These are phyloP conservation scores for Hymenoscyphus scutula DNA, from an alignment of 2,329 filamentous ascomycete species.

Conservation along the genomic window DNA sequence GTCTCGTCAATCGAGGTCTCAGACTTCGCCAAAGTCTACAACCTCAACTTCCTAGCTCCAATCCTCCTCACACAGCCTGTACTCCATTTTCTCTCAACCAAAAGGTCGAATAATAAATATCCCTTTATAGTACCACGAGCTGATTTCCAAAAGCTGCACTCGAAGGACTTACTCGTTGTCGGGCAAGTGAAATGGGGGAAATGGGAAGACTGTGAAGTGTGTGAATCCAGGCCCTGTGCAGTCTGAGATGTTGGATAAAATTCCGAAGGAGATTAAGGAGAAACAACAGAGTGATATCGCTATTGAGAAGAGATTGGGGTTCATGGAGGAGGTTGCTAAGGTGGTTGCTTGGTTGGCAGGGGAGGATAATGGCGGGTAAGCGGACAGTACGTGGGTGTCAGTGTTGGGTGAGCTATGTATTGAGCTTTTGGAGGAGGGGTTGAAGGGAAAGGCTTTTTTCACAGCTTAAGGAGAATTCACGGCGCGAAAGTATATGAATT, in stretches of 20 bases:
- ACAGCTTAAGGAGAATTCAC: too few relatives aligned
- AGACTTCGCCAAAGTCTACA: background rate
- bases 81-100: background rate
- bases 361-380: conserved; percentile 47
- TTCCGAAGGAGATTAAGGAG: conserved; percentile 22
- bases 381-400: conserved; percentile 34
- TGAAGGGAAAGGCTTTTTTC: too few relatives aligned
- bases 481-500: background rate
- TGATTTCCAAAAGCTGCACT: conserved; percentile 12
- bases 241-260: conserved; percentile 30
- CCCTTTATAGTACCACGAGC: background rate
- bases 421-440: conserved; percentile 6
- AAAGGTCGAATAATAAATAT: background rate
- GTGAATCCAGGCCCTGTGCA: conserved; percentile 23
- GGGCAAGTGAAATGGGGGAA: conserved; percentile 23
- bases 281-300: conserved; percentile 21
- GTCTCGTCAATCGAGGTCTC: background rate
- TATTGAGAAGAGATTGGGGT: background rate
- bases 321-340: conserved; percentile 38
- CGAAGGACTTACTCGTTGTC: conserved; percentile 22
- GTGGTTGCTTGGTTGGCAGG: conserved; percentile 47
- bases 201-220: conserved; percentile 24
- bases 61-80: background rate
- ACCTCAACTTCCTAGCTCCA: background rate
- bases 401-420: conserved; percentile 26